phyloP scores from a whole-genome alignment of 176 grass and related monocot species.

The Oropetium thomaeum region DNA sequence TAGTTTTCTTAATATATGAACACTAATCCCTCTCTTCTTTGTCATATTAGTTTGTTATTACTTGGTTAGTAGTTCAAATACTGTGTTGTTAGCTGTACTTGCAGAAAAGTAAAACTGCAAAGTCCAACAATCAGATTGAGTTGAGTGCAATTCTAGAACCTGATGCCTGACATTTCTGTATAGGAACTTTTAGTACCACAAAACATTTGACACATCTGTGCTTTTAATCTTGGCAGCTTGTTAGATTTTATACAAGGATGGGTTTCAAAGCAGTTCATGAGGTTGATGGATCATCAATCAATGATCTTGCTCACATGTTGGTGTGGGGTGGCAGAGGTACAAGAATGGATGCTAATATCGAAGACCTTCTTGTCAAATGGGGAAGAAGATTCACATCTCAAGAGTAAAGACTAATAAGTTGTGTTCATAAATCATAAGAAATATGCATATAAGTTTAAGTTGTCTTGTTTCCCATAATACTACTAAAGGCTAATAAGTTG shows the following conservation, averaged over 20 bases:
- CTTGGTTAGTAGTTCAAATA: neutral
- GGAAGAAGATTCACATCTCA: slow-evolving; percentile 58
- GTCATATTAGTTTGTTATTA: neutral
- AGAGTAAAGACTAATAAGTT: neutral
- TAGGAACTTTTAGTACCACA: neutral
- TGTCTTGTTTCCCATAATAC: no score
- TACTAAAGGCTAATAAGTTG: neutral
- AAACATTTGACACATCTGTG: neutral
- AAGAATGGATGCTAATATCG: slow-evolving; percentile 86
- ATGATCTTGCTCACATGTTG: slow-evolving; percentile 81
- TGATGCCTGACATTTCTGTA: neutral
- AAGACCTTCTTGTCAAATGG: slow-evolving; percentile 79
- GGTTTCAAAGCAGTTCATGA: slow-evolving; percentile 74
- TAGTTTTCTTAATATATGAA: neutral
- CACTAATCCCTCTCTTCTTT: neutral
- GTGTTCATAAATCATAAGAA: no score
- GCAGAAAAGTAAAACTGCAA: neutral
- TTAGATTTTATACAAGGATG: slow-evolving; percentile 90
- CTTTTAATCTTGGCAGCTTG: slow-evolving; percentile 47
- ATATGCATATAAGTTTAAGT: no score
- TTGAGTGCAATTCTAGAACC: neutral
- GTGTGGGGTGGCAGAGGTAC: slow-evolving; percentile 94
- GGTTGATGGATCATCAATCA: slow-evolving; percentile 72
- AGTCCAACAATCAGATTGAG: neutral
- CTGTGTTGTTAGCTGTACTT: neutral